Conservation (phyloP, 805 yeast species). For the Candida michaelii region DNA sequence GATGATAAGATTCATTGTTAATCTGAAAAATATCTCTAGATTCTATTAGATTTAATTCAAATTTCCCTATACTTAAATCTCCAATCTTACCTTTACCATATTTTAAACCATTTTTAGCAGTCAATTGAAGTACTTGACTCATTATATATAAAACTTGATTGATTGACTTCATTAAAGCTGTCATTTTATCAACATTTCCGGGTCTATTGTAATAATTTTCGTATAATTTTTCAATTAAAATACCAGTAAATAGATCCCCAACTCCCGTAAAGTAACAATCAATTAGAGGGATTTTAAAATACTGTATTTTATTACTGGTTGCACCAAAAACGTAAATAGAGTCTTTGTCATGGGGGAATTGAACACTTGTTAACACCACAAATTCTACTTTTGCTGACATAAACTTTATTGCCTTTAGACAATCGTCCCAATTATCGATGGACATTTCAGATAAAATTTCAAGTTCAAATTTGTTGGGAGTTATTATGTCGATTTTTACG, state of each 20-base stretch:
- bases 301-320: conserved; percentile 12
- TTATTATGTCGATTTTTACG: conserved; percentile 64
- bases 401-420: conserved; percentile 45
- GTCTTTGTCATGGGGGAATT: conserved; percentile 8
- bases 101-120: conserved; percentile 29
- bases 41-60: conserved; percentile 70
- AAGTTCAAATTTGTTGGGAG: conserved; percentile 90
- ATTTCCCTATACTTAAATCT: conserved; percentile 63
- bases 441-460: conserved; percentile 63
- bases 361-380: neutral
- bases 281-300: conserved; percentile 58
- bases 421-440: conserved; percentile 37
- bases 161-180: conserved; percentile 37
- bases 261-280: conserved; percentile 92
- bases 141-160: conserved; percentile 58
- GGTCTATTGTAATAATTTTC: conserved; percentile 15
- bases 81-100: conserved; percentile 46
- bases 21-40: conserved; percentile 44
- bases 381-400: conserved; percentile 38
- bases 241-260: conserved; percentile 86
- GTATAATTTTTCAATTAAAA: conserved; percentile 63
- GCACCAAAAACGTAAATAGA: conserved; percentile 2
- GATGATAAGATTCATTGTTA: neutral
- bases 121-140: conserved; percentile 49
- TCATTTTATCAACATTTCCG: neutral